phyloP scores from a whole-genome alignment of 306 rosid species.

The Pterocarpus macrocarpus region DNA sequence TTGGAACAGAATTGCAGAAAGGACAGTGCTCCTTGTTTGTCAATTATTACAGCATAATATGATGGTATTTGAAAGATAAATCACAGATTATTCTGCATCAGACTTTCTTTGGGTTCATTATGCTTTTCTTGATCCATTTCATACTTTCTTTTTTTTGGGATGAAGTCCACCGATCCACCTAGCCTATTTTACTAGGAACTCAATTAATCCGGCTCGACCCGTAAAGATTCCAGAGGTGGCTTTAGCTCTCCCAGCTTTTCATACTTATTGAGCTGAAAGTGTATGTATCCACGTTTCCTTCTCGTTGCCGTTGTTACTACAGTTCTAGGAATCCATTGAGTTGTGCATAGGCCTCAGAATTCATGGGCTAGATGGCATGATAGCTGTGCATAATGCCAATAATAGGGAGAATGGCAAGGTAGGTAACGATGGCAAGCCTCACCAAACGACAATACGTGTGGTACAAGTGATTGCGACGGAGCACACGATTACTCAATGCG shows the following conservation, averaged over 20 bases:
- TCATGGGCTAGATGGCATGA: conserved; percentile 1
- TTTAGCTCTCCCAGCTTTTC: too few species aligned
- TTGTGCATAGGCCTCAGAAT: too few species aligned
- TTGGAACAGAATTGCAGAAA: not conserved
- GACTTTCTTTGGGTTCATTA: conserved; percentile 1
- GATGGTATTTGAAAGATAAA: not conserved
- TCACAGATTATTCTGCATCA: not conserved
- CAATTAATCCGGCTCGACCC: too few species aligned
- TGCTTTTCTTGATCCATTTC: conserved; percentile 10
- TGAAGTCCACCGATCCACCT: too few species aligned
- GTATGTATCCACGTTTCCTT: not conserved
- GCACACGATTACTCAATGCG: too few species aligned
- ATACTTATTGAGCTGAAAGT: not conserved
- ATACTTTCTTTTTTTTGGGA: too few species aligned
- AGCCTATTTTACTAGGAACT: too few species aligned
- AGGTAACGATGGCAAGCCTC: too few species aligned
- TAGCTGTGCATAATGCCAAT: not conserved
- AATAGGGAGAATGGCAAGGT: not conserved
- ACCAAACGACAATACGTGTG: too few species aligned
- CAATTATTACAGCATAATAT: not conserved
- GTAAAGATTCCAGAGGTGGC: too few species aligned
- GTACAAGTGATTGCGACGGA: too few species aligned
- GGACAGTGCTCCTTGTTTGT: conserved; percentile 1
- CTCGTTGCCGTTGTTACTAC: not conserved
- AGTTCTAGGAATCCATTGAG: not conserved